Base-by-base conservation (phyloP, 225 moss, liverwort and hornwort genomes). In the Physcomitrium patens region DNA sequence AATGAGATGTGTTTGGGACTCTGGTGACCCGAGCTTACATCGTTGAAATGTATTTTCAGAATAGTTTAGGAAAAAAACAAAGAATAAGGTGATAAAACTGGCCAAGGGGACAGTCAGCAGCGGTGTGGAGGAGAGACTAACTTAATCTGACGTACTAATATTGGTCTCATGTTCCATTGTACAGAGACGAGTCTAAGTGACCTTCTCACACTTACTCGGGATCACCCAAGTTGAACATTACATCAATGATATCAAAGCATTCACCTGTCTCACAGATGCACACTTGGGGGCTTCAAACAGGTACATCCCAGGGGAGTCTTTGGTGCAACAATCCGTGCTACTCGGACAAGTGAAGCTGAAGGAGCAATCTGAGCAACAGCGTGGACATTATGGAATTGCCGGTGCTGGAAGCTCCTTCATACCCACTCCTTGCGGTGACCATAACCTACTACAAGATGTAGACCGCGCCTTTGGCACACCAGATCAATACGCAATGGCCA, bases 111-210 rank as follows among this genome's bases (percentile, higher is more conserved):
- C 31, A 37, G 31, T 37, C 2, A 37, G 31, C 31, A 7, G 31
- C 31, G 5, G 31, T 37, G 31, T 37, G 31, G 31, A 37, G 59
- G 76, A 20, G 31, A 37, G 62, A 59, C 52, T 72, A 76, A 81
- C 63, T 12, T 66, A 70, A 63, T 23, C 22, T 46, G 44, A 12
- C 15, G 62, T 23, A 55, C 63, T 86, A 78, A 86, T 80, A 68
- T 65, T 74, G 80, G 54, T 75, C 82, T 66, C 71, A 42, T 54
- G 77, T 83, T 80, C 80, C 68, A 63, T 80, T 86, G 71, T 83
- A 69, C 83, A 83, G 86, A 86, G 83, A 86, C 68, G 63, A 12
- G 49, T 49, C 80, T 83, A 86, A 80, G 86, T 86, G 86, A 86
- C 77, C 24, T 62, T 48, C 71, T 74, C 58, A 63, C 76, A 42